These are phyloP conservation scores for Cornus suecica DNA, from an alignment of 148 eudicot genomes.

Conservation along the genomic window DNA sequence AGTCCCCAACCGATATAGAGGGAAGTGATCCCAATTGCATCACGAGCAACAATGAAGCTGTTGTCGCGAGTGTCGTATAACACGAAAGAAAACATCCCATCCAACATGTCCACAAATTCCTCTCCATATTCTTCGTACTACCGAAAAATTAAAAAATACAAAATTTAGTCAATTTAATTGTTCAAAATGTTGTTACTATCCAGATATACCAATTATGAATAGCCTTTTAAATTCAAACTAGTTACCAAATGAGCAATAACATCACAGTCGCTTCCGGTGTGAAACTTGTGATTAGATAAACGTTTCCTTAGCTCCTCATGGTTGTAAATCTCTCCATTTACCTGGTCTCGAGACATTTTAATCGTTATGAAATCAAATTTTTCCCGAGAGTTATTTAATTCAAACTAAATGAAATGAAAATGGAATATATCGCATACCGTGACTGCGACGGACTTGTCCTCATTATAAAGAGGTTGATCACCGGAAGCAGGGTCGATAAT, in stretches of 20 bases:
- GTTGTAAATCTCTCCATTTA: conserved; percentile 91
- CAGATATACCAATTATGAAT: too few species aligned
- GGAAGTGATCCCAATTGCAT: conserved; percentile 86
- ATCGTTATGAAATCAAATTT: background rate
- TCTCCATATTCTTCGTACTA: conserved; percentile 96
- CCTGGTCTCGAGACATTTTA: conserved; percentile 28
- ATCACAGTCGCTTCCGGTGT: conserved; percentile 87
- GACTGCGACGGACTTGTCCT: conserved; percentile 55
- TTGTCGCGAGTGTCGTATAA: conserved; percentile 79
- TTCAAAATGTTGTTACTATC: too few species aligned
- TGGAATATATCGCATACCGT: conserved; percentile 38
- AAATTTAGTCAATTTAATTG: background rate
- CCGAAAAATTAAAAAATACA: conserved; percentile 1
- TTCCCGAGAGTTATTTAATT: background rate
- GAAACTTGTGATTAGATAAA: conserved; percentile 66
- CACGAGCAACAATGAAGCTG: conserved; percentile 83
- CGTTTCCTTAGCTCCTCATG: conserved; percentile 60
- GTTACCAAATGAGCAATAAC: conserved; percentile 91
- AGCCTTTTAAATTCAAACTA: too few species aligned
- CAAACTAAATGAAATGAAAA: background rate
- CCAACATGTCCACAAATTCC: conserved; percentile 81
- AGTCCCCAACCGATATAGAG: conserved; percentile 96
- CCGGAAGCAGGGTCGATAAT: conserved; percentile 91
- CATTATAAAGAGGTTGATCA: conserved; percentile 85
- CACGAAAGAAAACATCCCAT: conserved; percentile 92